Evolutionary conservation across 805 yeast genomes (phyloP).

Genomic region (Myxozyma melibiosi): DNA sequence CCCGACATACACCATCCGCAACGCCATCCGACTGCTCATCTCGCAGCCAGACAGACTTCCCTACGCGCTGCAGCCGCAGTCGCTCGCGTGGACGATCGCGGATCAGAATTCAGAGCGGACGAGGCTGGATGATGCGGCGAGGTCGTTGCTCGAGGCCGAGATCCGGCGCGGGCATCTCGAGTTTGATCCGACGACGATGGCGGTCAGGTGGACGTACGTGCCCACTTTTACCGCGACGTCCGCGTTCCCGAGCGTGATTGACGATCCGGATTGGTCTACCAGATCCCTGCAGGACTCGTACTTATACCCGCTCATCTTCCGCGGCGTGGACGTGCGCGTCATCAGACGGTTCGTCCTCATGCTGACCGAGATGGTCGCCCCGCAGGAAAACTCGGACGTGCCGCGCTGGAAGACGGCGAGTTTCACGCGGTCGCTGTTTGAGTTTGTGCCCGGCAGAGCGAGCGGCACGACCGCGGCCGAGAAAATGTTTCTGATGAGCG

Average conservation of each 20-base stretch:
- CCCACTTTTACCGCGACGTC: not conserved
- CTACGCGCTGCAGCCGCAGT: constrained; percentile 17
- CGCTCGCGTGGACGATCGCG: not conserved
- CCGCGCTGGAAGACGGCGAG: not conserved
- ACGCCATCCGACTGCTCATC: constrained; percentile 50
- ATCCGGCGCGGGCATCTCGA: not conserved
- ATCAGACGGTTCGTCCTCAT: not conserved
- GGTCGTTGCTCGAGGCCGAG: not conserved
- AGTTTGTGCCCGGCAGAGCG: too few relatives aligned
- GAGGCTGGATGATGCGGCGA: not conserved
- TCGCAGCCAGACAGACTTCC: constrained; percentile 31
- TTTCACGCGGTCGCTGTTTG: not conserved
- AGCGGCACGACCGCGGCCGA: too few relatives aligned
- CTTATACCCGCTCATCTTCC: not conserved
- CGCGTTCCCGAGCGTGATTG: too few relatives aligned
- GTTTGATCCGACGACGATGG: not conserved
- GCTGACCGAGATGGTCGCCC: not conserved
- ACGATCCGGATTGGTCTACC: too few relatives aligned
- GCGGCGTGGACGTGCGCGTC: not conserved
- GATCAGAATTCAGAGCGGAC: not conserved
- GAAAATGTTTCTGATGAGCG: too few relatives aligned
- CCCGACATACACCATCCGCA: constrained; percentile 57
- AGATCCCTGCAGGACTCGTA: too few relatives aligned
- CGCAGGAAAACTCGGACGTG: not conserved
- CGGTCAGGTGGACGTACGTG: not conserved